A percentile compares a stretch with the other conserved stretches of the same genome.
phyloP scores from a whole-genome alignment of 371 early-diverging fungal species.

The Capniomyces stellatus region DNA sequence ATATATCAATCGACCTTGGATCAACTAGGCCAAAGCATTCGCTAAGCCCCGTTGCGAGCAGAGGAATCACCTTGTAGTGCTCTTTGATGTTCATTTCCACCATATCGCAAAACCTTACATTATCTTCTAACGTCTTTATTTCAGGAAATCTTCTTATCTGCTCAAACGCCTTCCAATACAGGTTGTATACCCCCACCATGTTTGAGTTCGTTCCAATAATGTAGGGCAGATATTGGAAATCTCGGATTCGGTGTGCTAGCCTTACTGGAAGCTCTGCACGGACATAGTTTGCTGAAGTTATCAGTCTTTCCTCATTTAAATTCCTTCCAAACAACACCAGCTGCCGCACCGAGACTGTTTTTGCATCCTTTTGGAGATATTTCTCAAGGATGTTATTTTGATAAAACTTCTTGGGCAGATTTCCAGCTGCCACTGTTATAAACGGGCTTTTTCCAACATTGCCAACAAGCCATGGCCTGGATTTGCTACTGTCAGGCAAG shows the following conservation, averaged over 20 bases:
- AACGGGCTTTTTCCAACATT: not conserved
- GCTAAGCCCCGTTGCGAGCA: constrained; percentile 56
- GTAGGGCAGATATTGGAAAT: constrained; percentile 61
- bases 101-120: constrained; percentile 45
- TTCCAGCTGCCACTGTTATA: constrained; percentile 5
- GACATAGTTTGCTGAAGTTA: constrained; percentile 66
- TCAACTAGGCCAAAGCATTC: constrained; percentile 52
- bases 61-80: constrained; percentile 63
- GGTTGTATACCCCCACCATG: constrained; percentile 46
- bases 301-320: constrained; percentile 44
- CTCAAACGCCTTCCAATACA: constrained; percentile 72
- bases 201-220: constrained; percentile 70
- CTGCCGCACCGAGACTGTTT: constrained; percentile 77
- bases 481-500: not conserved
- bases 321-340: constrained; percentile 84
- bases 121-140: constrained; percentile 46
- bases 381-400: constrained; percentile 73
- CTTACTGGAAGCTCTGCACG: constrained; percentile 66
- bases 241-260: constrained; percentile 66
- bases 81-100: constrained; percentile 36
- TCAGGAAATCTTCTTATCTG: constrained; percentile 38
- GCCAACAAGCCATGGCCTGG: not conserved
- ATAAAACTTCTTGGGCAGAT: constrained; percentile 63
- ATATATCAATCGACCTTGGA: constrained; percentile 45
- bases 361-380: constrained; percentile 55